These are phyloP conservation scores for Globisporangium abappressorium DNA, from an alignment of 352 stramenopile genomes.

Conservation along the genomic window DNA sequence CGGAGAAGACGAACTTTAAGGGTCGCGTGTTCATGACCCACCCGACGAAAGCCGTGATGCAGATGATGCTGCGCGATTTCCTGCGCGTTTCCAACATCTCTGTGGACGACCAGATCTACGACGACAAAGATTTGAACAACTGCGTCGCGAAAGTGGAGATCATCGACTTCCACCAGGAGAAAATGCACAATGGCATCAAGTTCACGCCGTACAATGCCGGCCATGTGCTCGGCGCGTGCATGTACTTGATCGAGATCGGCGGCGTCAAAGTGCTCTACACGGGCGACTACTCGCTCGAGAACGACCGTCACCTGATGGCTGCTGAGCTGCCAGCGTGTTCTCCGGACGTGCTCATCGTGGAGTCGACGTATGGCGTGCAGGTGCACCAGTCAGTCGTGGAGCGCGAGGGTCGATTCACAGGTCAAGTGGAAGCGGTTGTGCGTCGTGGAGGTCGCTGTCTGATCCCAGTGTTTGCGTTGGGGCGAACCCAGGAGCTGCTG, in stretches of 20 bases:
- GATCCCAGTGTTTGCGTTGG: constrained; percentile 98
- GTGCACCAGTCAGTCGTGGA: constrained; percentile 95
- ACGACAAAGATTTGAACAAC: constrained; percentile 94
- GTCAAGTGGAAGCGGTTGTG: constrained; percentile 95
- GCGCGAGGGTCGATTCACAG: constrained; percentile 96
- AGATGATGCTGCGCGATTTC: constrained; percentile 98
- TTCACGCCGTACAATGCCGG: constrained; percentile 99
- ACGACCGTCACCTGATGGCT: constrained; percentile 98
- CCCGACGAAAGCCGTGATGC: constrained; percentile 98
- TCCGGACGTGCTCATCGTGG: constrained; percentile 98
- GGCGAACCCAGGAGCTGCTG: constrained; percentile 97
- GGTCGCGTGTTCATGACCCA: constrained; percentile 99
- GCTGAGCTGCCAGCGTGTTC: constrained; percentile 79
- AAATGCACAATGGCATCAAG: constrained; percentile 96
- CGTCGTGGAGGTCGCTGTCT: constrained; percentile 95
- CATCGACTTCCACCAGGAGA: constrained; percentile 97
- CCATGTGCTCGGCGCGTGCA: constrained; percentile 98
- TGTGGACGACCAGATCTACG: constrained; percentile 92
- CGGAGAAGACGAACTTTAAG: constrained; percentile 98
- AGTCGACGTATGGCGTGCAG: constrained; percentile 98
- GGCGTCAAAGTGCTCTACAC: constrained; percentile 98
- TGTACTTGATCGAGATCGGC: constrained; percentile 99
- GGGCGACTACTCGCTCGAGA: constrained; percentile 97
- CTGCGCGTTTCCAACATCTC: constrained; percentile 93
- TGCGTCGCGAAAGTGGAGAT: constrained; percentile 98